These are phyloP conservation scores for Leccinum subtestaceum DNA, from an alignment of 768 basidiomycete genomes.

Conservation along the genomic window DNA sequence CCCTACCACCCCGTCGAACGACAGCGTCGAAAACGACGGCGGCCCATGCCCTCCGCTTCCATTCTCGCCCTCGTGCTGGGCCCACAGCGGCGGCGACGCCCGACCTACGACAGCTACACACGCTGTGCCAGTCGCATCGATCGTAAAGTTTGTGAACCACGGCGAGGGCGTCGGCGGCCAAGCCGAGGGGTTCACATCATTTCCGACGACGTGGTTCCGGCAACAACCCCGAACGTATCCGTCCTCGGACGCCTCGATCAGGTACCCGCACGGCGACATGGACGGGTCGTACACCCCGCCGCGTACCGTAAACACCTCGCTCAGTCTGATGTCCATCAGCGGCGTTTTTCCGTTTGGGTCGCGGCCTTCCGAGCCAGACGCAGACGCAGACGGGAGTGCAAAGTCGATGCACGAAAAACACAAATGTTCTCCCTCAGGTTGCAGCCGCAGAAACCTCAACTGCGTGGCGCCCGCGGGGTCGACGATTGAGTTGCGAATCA, in stretches of 20 bases:
- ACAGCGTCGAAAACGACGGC: background rate
- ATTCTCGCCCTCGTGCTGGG: background rate
- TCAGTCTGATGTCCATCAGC: background rate
- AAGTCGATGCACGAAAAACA: constrained; percentile 3
- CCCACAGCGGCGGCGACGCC: background rate
- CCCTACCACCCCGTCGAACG: background rate
- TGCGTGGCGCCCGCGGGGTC: background rate
- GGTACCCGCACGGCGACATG: background rate
- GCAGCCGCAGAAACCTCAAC: constrained; percentile 2
- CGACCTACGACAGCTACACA: background rate
- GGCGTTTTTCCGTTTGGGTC: background rate
- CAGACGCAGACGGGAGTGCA: background rate
- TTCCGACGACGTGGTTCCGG: background rate
- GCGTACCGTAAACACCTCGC: constrained; percentile 1
- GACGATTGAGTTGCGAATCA: constrained; percentile 7
- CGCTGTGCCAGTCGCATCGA: background rate
- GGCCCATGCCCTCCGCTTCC: background rate
- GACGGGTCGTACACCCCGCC: background rate
- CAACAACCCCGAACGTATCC: constrained; percentile 6
- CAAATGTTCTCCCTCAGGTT: background rate
- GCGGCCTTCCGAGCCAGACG: background rate
- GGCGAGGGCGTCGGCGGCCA: no score
- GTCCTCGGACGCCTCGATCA: constrained; percentile 4
- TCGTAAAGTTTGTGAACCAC: background rate
- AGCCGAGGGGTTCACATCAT: background rate